These are phyloP conservation scores for Fusarium compactum DNA, from an alignment of 2,329 filamentous ascomycete species.

Conservation along the genomic window DNA sequence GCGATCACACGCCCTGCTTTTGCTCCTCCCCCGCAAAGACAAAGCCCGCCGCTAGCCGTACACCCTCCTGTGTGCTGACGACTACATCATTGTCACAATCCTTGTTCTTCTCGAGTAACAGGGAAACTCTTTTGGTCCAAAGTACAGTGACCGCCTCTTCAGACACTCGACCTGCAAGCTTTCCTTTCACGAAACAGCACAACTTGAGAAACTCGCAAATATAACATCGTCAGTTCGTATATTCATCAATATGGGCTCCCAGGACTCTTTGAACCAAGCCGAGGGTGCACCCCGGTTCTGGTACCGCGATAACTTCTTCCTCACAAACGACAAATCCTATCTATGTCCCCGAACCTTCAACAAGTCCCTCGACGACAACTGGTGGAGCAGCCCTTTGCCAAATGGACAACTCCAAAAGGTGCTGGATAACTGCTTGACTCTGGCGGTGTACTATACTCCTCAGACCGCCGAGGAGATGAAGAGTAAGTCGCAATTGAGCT, in stretches of 20 bases:
- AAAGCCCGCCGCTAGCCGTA: constrained; percentile 43
- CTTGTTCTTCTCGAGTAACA: constrained; percentile 14
- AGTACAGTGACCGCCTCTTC: background rate
- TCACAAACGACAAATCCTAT: constrained; percentile 70
- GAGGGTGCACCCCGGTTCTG: constrained; percentile 57
- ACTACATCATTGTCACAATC: constrained; percentile 39
- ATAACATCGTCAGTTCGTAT: constrained; percentile 16
- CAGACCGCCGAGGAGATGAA: constrained; percentile 56
- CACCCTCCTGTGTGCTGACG: constrained; percentile 30
- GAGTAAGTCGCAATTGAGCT: constrained; percentile 45
- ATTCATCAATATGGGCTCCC: constrained; percentile 44
- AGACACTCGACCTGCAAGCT: background rate
- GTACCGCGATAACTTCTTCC: constrained; percentile 66
- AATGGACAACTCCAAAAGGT: constrained; percentile 62
- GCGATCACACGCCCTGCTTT: constrained; percentile 42
- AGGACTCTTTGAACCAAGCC: constrained; percentile 44
- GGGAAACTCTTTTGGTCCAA: background rate
- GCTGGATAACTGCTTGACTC: constrained; percentile 69
- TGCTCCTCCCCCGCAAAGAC: constrained; percentile 19
- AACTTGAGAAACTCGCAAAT: background rate
- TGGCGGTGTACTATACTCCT: constrained; percentile 66
- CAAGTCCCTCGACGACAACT: constrained; percentile 67
- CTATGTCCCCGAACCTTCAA: constrained; percentile 68
- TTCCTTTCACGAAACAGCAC: background rate
- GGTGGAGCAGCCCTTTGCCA: constrained; percentile 69